Conservation (phyloP, 352 stramenopile species). For the Phytophthora brassicae region DNA sequence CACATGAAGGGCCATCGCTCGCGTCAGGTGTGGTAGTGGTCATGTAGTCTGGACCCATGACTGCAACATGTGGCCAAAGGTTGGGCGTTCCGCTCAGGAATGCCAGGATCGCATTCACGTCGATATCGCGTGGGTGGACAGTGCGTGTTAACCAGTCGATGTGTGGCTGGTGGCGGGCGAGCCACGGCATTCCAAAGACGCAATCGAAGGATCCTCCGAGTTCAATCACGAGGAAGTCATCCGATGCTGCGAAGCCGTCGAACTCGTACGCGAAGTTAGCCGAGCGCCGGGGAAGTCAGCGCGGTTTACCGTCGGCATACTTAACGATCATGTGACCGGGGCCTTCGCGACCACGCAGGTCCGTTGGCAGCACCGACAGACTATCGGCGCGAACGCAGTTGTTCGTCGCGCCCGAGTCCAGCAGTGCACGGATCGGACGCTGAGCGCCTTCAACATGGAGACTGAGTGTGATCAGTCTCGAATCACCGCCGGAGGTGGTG, state of each 20-base stretch:
- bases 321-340: constrained; percentile 15
- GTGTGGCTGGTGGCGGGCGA: constrained; percentile 23
- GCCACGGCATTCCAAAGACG: constrained; percentile 36
- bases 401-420: constrained; percentile 28
- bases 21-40: background rate
- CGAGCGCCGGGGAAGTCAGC: constrained; percentile 2
- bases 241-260: constrained; percentile 17
- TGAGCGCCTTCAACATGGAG: constrained; percentile 15
- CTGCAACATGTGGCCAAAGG: constrained; percentile 8
- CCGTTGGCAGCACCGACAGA: constrained; percentile 13
- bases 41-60: constrained; percentile 22
- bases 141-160: constrained; percentile 27
- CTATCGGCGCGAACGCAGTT: constrained; percentile 27
- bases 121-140: constrained; percentile 15
- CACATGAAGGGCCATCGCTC: constrained; percentile 25
- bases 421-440: constrained; percentile 5
- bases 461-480: constrained; percentile 13
- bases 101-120: constrained; percentile 15
- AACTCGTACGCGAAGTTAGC: constrained; percentile 18
- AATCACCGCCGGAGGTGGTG: constrained; percentile 18
- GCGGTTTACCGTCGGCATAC: constrained; percentile 23
- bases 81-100: constrained; percentile 8
- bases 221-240: constrained; percentile 39
- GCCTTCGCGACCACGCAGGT: constrained; percentile 10
- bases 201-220: constrained; percentile 27